Conservation (phyloP, 495 filamentous ascomycete species). For the Podospora australis region DNA sequence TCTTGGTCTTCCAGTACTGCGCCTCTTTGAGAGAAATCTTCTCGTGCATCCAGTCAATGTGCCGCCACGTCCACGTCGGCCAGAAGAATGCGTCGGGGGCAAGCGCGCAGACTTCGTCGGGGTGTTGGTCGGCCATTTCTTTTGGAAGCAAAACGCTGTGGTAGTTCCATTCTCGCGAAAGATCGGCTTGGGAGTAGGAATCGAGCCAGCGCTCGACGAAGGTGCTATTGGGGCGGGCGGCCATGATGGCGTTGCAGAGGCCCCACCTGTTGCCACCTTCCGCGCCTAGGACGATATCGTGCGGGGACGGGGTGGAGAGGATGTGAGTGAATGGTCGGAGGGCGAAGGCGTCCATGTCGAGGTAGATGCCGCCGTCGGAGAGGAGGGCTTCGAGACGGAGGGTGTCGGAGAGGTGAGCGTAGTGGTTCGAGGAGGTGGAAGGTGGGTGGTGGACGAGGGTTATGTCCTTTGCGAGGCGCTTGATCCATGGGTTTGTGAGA, state of each 20-base stretch:
- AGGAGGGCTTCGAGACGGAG: slow-evolving; percentile 37
- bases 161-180: slow-evolving; percentile 40
- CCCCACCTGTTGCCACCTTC: slow-evolving; percentile 43
- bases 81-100: slow-evolving; percentile 43
- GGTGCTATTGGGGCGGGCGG: slow-evolving; percentile 33
- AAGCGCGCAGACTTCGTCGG: slow-evolving; percentile 36
- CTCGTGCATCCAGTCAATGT: slow-evolving; percentile 43
- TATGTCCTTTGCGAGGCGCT: slow-evolving; percentile 31
- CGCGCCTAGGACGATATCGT: slow-evolving; percentile 38
- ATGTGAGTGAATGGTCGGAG: slow-evolving; percentile 33
- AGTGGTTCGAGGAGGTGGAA: slow-evolving; percentile 30
- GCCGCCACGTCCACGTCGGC: slow-evolving; percentile 44
- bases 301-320: slow-evolving; percentile 38
- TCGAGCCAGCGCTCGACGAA: slow-evolving; percentile 40
- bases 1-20: slow-evolving; percentile 29
- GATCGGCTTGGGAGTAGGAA: slow-evolving; percentile 33
- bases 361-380: slow-evolving; percentile 40
- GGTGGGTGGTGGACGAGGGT: slow-evolving; percentile 38
- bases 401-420: slow-evolving; percentile 39
- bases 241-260: slow-evolving; percentile 42
- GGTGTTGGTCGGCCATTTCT: slow-evolving; percentile 29
- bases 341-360: slow-evolving; percentile 39
- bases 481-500: slow-evolving; percentile 38
- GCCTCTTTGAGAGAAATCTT: slow-evolving; percentile 26
- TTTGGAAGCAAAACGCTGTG: slow-evolving; percentile 40